Evolutionary conservation across 2,329 filamentous ascomycete genomes (phyloP).

Genomic region (Phaeoacremonium minimum): DNA sequence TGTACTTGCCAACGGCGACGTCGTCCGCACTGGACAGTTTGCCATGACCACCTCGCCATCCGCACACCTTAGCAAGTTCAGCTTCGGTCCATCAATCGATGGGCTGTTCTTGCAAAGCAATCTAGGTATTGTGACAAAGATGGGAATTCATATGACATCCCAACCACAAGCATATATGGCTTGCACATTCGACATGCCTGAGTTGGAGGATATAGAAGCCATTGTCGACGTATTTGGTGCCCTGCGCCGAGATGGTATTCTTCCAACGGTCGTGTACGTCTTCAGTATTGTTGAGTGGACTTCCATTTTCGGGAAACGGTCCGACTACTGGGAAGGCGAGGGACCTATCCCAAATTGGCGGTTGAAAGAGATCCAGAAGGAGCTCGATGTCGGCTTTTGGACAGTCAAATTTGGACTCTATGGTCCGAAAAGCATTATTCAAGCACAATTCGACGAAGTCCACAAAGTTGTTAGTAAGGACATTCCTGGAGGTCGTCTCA

Average conservation of each 20-base stretch:
- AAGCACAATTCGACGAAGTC: constrained; percentile 38
- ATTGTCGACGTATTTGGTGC: constrained; percentile 39
- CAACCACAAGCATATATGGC: constrained; percentile 41
- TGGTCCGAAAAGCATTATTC: constrained; percentile 32
- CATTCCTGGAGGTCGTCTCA: constrained; percentile 30
- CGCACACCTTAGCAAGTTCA: constrained; percentile 29
- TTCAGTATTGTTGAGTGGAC: constrained; percentile 41
- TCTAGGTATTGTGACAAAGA: constrained; percentile 50
- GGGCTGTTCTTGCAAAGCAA: constrained; percentile 50
- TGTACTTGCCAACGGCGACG: constrained; percentile 17
- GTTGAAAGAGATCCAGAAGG: constrained; percentile 33
- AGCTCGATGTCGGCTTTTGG: constrained; percentile 37
- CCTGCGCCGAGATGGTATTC: constrained; percentile 34
- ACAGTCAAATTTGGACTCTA: constrained; percentile 39
- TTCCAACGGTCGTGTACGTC: constrained; percentile 38
- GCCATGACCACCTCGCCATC: constrained; percentile 32
- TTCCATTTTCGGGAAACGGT: constrained; percentile 33
- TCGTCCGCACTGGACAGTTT: constrained; percentile 18
- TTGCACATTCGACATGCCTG: constrained; percentile 38
- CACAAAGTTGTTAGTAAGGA: constrained; percentile 24
- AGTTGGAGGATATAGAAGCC: constrained; percentile 37
- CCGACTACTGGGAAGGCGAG: constrained; percentile 36
- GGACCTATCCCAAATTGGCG: constrained; percentile 40
- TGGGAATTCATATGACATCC: constrained; percentile 39
- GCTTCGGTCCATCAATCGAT: constrained; percentile 35